These are phyloP conservation scores for Persicaria tinctoria DNA, from an alignment of 148 eudicot species.

Conservation along the genomic window DNA sequence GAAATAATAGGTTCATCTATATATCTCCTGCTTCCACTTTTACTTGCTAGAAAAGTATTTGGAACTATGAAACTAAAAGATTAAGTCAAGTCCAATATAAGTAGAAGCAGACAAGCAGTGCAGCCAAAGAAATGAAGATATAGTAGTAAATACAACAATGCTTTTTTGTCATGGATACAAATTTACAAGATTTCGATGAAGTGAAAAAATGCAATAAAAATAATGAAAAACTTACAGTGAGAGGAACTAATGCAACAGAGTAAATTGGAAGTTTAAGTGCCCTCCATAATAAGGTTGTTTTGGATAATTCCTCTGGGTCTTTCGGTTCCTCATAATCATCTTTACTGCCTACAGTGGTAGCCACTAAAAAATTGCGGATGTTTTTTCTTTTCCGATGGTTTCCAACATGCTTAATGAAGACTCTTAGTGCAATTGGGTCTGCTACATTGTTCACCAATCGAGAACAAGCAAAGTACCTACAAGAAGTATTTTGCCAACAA, in stretches of 20 bases:
- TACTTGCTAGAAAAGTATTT: neutral
- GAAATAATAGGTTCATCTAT: neutral
- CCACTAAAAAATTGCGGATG: neutral
- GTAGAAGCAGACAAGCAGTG: neutral
- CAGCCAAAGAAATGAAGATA: too few relatives aligned
- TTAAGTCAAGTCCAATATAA: too few relatives aligned
- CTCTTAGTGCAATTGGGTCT: neutral
- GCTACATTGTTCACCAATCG: neutral
- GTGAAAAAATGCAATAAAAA: neutral
- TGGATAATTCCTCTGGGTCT: conserved; percentile 37
- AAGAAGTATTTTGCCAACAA: neutral
- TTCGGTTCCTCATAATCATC: conserved; percentile 17
- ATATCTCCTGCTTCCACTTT: neutral
- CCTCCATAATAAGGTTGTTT: conserved; percentile 84
- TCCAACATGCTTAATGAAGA: neutral
- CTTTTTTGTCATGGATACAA: neutral
- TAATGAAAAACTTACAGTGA: conserved; percentile 49
- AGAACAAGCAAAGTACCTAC: conserved; percentile 4
- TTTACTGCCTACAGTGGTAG: neutral
- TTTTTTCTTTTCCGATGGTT: neutral
- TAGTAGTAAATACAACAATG: too few relatives aligned
- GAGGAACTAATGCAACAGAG: conserved; percentile 87
- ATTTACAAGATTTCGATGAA: neutral
- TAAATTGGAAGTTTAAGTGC: conserved; percentile 89
- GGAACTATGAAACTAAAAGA: neutral